Base-by-base conservation (phyloP, 768 basidiomycete genomes). In the Amanita phalloides region DNA sequence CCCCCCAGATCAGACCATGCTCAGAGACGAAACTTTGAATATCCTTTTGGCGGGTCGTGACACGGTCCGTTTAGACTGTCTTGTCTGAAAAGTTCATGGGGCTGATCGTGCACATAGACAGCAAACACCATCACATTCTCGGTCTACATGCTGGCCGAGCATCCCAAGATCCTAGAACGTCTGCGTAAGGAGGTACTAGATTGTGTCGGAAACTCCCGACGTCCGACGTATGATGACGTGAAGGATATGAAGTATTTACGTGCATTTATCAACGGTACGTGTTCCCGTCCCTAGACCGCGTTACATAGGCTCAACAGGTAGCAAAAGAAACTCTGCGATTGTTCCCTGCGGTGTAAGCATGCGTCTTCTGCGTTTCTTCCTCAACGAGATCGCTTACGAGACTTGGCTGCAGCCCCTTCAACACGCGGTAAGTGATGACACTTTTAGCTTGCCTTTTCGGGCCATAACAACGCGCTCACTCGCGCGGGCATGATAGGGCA, bases 41-140 rank as follows among this genome's bases (percentile, higher is more conserved):
- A 75, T 82, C 38, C 62, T 78, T 13, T 67, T 82, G 21, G 79
- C 79, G 21, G 78, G 76, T 7, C 68, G 78, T 25, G 81, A 83
- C 53, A 83, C 80, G 2, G 73, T 73, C 48, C 23, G 59, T 17
- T 53, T 48, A 8, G 26, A 13, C 32, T 35, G 4, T 3, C 4
- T 13, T 25, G 1, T 35, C 7, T 8, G 6, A 28, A 28, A 41
- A 9, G 0, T 17, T 11, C 13, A 2, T 37, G 21, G 28, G 47
- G 17, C 13, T 47, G n/a, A 54, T 14, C 8, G 13, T 33, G 11
- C 4, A 5, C 33, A 20, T 45, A 72, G 70, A 76, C 74, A 1
- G 66, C 72, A 6, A 62, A 61, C 11, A 61, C 67, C 1, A 56
- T 77, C 14, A 71, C 75, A 0, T 75, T 70, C 54, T 62, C 65